Evolutionary conservation across 2,329 filamentous ascomycete genomes (phyloP).

Genomic region (Colletotrichum sublineola): DNA sequence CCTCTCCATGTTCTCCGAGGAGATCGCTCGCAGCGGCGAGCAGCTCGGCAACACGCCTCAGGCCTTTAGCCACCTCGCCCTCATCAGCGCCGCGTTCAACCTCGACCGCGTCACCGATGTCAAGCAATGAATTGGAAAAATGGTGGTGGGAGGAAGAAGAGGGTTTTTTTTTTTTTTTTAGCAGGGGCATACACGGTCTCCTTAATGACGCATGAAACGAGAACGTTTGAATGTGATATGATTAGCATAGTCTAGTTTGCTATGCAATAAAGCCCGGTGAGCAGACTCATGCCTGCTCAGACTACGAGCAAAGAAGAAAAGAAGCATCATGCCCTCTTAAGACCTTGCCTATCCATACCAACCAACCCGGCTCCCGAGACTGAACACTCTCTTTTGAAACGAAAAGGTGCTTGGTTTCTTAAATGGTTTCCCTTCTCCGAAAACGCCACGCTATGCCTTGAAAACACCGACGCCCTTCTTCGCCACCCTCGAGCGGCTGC

Average conservation of each 20-base stretch:
- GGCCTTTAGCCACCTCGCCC: constrained; percentile 81
- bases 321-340: neutral
- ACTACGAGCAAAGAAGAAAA: neutral
- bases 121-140: constrained; percentile 32
- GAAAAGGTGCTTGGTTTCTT: neutral
- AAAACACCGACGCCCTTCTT: constrained; percentile 24
- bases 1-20: constrained; percentile 82
- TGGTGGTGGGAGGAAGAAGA: neutral
- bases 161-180: too few species aligned
- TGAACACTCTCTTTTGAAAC: constrained; percentile 8
- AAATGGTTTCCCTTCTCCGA: neutral
- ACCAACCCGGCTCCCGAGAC: neutral
- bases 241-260: neutral
- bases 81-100: constrained; percentile 84
- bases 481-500: neutral
- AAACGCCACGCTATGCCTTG: constrained; percentile 44
- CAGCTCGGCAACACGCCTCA: constrained; percentile 85
- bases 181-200: neutral
- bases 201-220: too few species aligned
- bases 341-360: neutral
- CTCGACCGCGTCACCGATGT: constrained; percentile 67
- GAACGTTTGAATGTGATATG: neutral
- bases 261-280: neutral
- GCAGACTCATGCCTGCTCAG: neutral
- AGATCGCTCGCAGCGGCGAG: constrained; percentile 80